Base-by-base conservation (phyloP, 2,329 filamentous ascomycete genomes). In the Scortechinia acanthostroma region DNA sequence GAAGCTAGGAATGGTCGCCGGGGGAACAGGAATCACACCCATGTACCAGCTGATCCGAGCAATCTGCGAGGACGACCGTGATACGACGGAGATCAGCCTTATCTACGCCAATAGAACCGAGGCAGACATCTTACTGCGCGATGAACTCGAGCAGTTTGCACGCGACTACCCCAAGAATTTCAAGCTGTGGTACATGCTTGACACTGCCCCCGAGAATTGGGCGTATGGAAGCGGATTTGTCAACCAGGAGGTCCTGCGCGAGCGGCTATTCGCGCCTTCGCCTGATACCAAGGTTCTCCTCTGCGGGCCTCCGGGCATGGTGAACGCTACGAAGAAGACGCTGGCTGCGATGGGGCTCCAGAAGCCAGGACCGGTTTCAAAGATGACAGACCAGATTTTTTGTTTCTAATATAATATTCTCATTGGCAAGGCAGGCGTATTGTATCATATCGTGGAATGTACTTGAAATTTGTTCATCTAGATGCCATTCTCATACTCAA, bases 31-130 rank as follows among this genome's bases (percentile, higher is more conserved):
- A 49, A 95, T 98, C 65, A 93, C 93, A 13, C 93, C 93, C 54
- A 97, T 97, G 91, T 97, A 88, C 76, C 93, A 98, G 74, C 82
- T 98, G 42, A 74, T 81, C 52, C 88, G 89, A 50, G 77, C 83
- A 60, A 95, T 98, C 70, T 95, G 97, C 83, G 89, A 85, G 68
- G 95, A 96, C 78, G 89, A 91, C 49, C 80, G 88, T 37, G 93
- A 98, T 72, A 91, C 93, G 80, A 98, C 93, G 56, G 95, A 95
- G 74, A 90, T 98, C 35, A 97, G 91, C 4, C 81, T 98, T 22
- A 78, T 98, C 28, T 96, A 91, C 60, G 93, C 89, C 54, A 98
- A 97, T 71, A 69, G 96, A 48, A 73, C 71, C 21, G 88, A 97
- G 71, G 79, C 91, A 52, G 93, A 98, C 60, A 95, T 98, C 50